phyloP scores from a whole-genome alignment of 805 yeast species.

The Sugiyamaella qingdaonensis region DNA sequence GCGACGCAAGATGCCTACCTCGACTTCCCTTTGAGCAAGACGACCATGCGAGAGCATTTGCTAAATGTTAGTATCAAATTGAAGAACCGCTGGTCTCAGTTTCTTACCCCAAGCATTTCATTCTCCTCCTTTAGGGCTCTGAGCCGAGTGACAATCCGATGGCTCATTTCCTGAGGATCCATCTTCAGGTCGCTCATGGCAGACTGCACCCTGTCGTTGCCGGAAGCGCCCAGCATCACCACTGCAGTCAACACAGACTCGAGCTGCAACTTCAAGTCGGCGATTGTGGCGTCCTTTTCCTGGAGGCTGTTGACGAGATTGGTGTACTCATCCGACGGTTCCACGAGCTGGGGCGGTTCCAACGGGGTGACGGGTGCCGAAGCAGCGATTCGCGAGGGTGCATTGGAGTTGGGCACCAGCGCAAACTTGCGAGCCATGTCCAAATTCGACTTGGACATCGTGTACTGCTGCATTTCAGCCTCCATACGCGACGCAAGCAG shows the following conservation, averaged over 20 bases:
- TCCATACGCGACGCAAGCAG: background rate
- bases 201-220: constrained; percentile 9
- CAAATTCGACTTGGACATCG: background rate
- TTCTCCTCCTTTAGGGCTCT: constrained; percentile 63
- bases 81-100: too few relatives aligned
- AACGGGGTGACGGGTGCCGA: background rate
- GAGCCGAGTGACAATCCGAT: constrained; percentile 61
- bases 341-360: constrained; percentile 5
- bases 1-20: constrained; percentile 54
- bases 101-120: constrained; percentile 45
- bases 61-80: constrained; percentile 1
- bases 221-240: constrained; percentile 31
- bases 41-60: constrained; percentile 73
- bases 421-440: background rate
- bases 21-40: constrained; percentile 65
- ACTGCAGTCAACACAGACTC: constrained; percentile 57
- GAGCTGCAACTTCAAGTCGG: constrained; percentile 56
- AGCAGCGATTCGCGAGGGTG: background rate
- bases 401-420: background rate
- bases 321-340: constrained; percentile 39
- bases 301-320: constrained; percentile 47
- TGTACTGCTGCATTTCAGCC: background rate
- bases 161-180: constrained; percentile 73
- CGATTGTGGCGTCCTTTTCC: constrained; percentile 47
- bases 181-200: constrained; percentile 29